Evolutionary conservation across 305 asterid species (phyloP).

Genomic region (Nicotiana rustica): DNA sequence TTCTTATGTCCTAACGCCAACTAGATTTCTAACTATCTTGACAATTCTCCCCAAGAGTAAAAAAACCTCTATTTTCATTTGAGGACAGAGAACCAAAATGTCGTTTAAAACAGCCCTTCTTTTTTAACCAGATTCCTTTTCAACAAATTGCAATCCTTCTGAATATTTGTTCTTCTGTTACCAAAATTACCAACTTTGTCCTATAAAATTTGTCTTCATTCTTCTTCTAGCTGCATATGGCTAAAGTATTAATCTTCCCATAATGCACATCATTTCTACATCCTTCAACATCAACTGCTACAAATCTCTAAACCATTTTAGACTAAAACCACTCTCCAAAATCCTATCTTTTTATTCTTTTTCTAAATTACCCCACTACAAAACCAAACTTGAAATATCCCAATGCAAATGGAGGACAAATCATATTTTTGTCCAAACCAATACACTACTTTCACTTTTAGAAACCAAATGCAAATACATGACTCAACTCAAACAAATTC

Average conservation of each 20-base stretch:
- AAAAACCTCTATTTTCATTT: no score
- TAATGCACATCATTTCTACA: not conserved
- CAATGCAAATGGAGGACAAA: slow-evolving; percentile 63
- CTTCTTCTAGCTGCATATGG: not conserved
- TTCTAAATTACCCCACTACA: slow-evolving; percentile 45
- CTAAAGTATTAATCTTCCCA: not conserved
- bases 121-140: no score
- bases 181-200: not conserved
- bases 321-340: not conserved
- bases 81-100: no score
- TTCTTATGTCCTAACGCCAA: no score
- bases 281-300: not conserved
- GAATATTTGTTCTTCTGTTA: not conserved
- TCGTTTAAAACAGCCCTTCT: no score
- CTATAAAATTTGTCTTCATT: not conserved
- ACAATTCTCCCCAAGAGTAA: no score
- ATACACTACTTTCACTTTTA: slow-evolving; percentile 69
- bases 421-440: slow-evolving; percentile 62
- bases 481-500: slow-evolving; percentile 70
- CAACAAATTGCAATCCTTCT: no score
- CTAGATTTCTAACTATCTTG: no score
- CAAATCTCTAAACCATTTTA: not conserved
- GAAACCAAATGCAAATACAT: slow-evolving; percentile 76
- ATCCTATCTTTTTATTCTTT: slow-evolving; percentile 12
- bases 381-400: slow-evolving; percentile 44